Evolutionary conservation across 2,329 filamentous ascomycete species (phyloP).

Genomic region (Fusarium denticulatum): DNA sequence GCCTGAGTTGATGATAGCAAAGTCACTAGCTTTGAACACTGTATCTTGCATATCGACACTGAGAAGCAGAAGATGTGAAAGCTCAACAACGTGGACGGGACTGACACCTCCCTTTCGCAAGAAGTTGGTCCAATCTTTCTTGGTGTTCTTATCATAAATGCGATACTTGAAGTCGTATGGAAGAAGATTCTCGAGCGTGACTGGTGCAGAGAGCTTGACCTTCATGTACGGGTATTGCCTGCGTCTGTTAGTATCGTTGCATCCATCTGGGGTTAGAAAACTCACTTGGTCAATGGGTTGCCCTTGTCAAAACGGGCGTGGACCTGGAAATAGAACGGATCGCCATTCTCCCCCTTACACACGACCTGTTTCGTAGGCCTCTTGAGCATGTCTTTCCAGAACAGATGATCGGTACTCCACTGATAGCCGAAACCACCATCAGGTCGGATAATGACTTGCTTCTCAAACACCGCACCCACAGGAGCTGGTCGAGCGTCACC

Average conservation of each 20-base stretch:
- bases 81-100: constrained; percentile 94
- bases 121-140: constrained; percentile 99
- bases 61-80: constrained; percentile 90
- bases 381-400: constrained; percentile 92
- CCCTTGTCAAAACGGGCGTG: constrained; percentile 86
- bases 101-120: constrained; percentile 95
- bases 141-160: constrained; percentile 98
- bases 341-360: constrained; percentile 85
- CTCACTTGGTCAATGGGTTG: constrained; percentile 80
- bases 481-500: constrained; percentile 90
- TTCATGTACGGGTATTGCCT: constrained; percentile 94
- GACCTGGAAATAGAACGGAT: constrained; percentile 97
- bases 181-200: constrained; percentile 92
- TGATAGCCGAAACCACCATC: constrained; percentile 97
- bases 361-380: constrained; percentile 86
- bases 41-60: constrained; percentile 98
- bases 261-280: not conserved
- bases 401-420: constrained; percentile 89
- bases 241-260: constrained; percentile 20
- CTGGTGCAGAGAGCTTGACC: constrained; percentile 87
- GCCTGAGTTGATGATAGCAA: constrained; percentile 94
- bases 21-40: constrained; percentile 92
- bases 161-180: constrained; percentile 99
- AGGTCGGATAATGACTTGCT: constrained; percentile 86
- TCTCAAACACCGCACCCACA: constrained; percentile 90